Percentiles rank a stretch among this genome's conserved stretches.
phyloP scores from a whole-genome alignment of 2,329 filamentous ascomycete species.

The Pseudomassariella vexata region DNA sequence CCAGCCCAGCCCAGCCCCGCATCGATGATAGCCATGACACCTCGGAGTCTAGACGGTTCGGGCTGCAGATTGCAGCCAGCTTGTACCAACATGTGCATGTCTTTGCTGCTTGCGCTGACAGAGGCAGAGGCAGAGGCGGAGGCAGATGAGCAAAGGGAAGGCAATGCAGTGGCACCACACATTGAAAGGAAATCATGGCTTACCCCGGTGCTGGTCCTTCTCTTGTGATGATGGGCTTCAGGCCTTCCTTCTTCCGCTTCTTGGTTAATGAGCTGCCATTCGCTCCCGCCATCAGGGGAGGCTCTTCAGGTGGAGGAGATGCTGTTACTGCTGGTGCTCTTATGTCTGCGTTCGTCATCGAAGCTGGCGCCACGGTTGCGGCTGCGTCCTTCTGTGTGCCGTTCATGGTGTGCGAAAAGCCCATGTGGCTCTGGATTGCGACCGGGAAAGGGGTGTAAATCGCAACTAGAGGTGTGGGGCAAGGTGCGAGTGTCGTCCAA shows the following conservation, averaged over 20 bases:
- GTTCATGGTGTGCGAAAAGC: slow-evolving; percentile 15
- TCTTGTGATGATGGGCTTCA: slow-evolving; percentile 73
- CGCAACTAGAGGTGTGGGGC: too few species aligned
- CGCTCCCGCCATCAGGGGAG: slow-evolving; percentile 26
- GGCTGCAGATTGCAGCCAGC: too few species aligned
- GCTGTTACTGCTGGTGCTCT: neutral
- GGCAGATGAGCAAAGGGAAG: slow-evolving; percentile 6
- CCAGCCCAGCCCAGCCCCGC: too few species aligned
- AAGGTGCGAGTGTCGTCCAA: too few species aligned
- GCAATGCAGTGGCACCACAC: too few species aligned
- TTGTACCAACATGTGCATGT: too few species aligned
- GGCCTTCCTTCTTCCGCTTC: slow-evolving; percentile 69
- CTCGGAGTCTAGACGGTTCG: too few species aligned
- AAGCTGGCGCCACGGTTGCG: slow-evolving; percentile 2
- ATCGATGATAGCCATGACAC: too few species aligned
- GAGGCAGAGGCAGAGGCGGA: slow-evolving; percentile 6
- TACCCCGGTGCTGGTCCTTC: slow-evolving; percentile 42
- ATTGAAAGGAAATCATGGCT: slow-evolving; percentile 29
- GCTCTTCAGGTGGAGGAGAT: slow-evolving; percentile 3
- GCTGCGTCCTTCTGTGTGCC: slow-evolving; percentile 6
- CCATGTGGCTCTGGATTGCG: too few species aligned
- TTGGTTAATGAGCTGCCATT: slow-evolving; percentile 40
- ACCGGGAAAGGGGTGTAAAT: slow-evolving; percentile 1
- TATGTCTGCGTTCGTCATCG: too few species aligned
- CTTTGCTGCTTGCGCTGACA: neutral